Conservation (phyloP, 805 yeast genomes). For the Cyberlindnera maritima region DNA sequence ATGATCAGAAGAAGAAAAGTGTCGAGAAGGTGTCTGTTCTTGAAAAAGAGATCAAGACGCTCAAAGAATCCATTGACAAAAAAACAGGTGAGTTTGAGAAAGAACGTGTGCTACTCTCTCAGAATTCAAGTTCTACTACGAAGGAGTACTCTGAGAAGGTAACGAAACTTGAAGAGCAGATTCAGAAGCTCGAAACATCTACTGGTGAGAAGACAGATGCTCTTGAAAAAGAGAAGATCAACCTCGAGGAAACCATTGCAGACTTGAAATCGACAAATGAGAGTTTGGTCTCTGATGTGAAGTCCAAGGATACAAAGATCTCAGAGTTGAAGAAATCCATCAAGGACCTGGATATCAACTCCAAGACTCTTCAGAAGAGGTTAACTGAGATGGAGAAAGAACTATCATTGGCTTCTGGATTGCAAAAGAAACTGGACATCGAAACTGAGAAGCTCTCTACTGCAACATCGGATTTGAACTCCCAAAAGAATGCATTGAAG, state of each 20-base stretch:
- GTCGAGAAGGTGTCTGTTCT: conserved; percentile 23
- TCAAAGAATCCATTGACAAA: conserved; percentile 34
- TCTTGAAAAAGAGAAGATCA: conserved; percentile 13
- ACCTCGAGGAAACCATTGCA: conserved; percentile 14
- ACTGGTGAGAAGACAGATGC: conserved; percentile 5
- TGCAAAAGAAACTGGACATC: conserved; percentile 1
- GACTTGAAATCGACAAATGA: conserved; percentile 15
- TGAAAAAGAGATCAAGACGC: conserved; percentile 29
- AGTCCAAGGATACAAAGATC: conserved; percentile 8
- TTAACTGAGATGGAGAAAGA: conserved; percentile 1
- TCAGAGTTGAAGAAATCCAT: conserved; percentile 5
- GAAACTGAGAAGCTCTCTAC: background rate
- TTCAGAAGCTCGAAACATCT: conserved; percentile 16
- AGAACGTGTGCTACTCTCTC: conserved; percentile 46
- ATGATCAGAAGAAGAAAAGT: conserved; percentile 23
- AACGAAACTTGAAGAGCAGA: conserved; percentile 37
- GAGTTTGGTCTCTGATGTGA: conserved; percentile 5
- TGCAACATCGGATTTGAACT: background rate
- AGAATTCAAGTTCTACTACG: conserved; percentile 47
- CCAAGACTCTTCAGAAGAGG: background rate
- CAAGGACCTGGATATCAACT: background rate
- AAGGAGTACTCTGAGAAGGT: conserved; percentile 49
- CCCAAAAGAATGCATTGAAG: conserved; percentile 1
- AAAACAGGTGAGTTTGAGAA: conserved; percentile 46
- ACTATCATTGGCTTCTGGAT: background rate